phyloP scores from a whole-genome alignment of 148 eudicot genomes.

The Dysphania ambrosioides region DNA sequence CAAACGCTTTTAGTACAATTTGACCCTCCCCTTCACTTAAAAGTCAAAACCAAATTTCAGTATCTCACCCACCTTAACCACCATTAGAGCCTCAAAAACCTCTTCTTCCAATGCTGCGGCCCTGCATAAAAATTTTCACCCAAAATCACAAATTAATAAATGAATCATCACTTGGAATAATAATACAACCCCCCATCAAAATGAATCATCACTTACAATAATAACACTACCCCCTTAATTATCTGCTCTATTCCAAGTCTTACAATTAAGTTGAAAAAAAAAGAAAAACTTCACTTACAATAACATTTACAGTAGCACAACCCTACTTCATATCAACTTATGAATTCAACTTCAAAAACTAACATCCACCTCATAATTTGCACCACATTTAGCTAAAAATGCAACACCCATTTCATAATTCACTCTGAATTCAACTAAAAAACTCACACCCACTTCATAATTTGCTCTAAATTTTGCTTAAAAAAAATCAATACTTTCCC shows the following conservation, averaged over 20 bases:
- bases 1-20: conserved; percentile 36
- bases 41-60: neutral
- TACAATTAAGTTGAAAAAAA: no score
- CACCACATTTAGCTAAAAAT: neutral
- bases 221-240: neutral
- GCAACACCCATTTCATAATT: no score
- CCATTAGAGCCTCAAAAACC: conserved; percentile 70
- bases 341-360: no score
- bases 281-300: no score
- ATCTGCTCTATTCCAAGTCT: neutral
- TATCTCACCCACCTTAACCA: conserved; percentile 60
- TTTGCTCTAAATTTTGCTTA: no score
- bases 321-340: no score
- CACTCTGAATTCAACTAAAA: no score
- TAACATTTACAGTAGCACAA: no score
- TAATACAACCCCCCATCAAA: neutral
- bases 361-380: neutral
- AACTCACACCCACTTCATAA: no score
- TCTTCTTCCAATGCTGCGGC: conserved; percentile 64
- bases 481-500: no score
- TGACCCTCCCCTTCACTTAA: neutral
- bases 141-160: neutral
- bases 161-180: neutral
- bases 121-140: conserved; percentile 36
- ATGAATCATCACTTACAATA: neutral